Base-by-base conservation (phyloP, 2,329 filamentous ascomycete species). In the Penicillium sp. region DNA sequence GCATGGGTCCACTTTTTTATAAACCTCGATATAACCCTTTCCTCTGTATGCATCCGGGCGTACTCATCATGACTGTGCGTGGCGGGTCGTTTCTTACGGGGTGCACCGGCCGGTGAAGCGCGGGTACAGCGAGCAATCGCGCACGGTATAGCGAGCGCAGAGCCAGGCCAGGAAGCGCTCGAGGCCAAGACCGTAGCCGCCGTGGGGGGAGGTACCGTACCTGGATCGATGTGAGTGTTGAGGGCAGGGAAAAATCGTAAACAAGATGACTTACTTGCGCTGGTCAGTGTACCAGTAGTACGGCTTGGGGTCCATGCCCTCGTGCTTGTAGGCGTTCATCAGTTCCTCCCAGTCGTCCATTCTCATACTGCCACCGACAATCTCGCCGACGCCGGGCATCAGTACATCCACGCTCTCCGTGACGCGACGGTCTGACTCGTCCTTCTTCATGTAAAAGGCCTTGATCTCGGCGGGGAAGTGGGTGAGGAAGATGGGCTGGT, bases 231-330 rank as follows among this genome's bases (percentile, higher is more conserved):
- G 25, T 28, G 17, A 45, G 13, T 36, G 17, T 21, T 33, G 8
- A 15, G 10, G 35, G 13, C 4, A 26, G 20, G 33, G 16, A 20
- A 14, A 13, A 8, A 32, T 21, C 30, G 33, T 13, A 17, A 37
- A 4, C 3, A 11, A 8, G 16, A 3, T 45, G 46, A 81, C 84
- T 75, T 71, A 90, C 87, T 93, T 94, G 64, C 90, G 78, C 79
- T 95, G 89, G 71, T 96, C 93, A 20, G 89, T 94, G 74, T 97
- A 98, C 93, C 93, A 98, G 77, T 94, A 97, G 73, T 97, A 97
- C 31, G 84, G 83, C 56, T 79, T 79, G 14, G 89, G 81, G 57
- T 87, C 81, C 65, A 97, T 94, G 27, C 84, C 84, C 70, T 96
- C 86, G 48, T 84, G 81, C 68, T 88, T 81, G 66, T 94, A 98